phyloP scores from a whole-genome alignment of 208 protist species.

The Leptomonas pyrrhocoris region DNA sequence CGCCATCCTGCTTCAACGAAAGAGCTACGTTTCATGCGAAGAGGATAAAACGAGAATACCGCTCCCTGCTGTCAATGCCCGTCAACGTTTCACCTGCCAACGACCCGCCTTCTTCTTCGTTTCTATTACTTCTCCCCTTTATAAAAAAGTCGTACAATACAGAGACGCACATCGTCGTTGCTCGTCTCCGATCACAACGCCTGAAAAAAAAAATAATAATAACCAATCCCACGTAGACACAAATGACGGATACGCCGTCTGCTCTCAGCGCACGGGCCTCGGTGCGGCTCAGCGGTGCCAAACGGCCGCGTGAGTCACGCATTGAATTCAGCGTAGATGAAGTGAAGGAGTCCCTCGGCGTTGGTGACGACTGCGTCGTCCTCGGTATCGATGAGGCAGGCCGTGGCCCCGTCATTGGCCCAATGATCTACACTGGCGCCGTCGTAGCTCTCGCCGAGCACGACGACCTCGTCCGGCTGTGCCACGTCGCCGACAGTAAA shows the following conservation, averaged over 20 bases:
- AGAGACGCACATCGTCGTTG: too few relatives aligned
- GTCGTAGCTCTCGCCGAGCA: conserved; percentile 78
- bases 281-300: conserved; percentile 51
- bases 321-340: conserved; percentile 74
- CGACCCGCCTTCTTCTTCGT: too few relatives aligned
- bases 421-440: conserved; percentile 94
- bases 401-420: conserved; percentile 93
- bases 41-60: too few relatives aligned
- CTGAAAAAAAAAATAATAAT: conserved; percentile 1
- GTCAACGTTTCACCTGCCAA: too few relatives aligned
- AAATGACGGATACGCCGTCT: conserved; percentile 35
- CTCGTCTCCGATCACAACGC: neutral
- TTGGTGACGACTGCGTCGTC: conserved; percentile 64
- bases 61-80: too few relatives aligned
- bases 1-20: too few relatives aligned
- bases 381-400: conserved; percentile 97
- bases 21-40: too few relatives aligned
- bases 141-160: too few relatives aligned
- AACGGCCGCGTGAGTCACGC: conserved; percentile 40
- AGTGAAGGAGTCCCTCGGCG: conserved; percentile 52
- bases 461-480: conserved; percentile 66
- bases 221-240: neutral
- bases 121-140: too few relatives aligned
- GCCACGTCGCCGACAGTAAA: conserved; percentile 92
- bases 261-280: conserved; percentile 32